Evolutionary conservation across 257 asterid genomes (phyloP).

Genomic region (Solanum etuberosum): DNA sequence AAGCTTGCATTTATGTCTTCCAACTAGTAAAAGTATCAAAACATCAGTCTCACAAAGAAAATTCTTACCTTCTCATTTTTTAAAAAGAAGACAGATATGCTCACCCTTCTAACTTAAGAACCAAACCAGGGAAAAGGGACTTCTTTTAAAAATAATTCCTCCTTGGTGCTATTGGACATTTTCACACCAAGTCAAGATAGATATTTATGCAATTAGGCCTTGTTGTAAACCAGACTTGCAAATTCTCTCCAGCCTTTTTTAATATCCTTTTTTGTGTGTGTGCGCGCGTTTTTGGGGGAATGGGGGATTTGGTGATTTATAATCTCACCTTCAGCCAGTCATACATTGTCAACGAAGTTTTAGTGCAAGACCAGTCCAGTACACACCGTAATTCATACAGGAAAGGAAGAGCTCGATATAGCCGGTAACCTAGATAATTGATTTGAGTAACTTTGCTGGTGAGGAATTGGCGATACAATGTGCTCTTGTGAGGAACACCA

Average conservation of each 20-base stretch:
- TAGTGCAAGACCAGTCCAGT: slow-evolving; percentile 98
- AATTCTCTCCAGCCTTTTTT: not conserved
- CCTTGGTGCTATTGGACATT: not conserved
- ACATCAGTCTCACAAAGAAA: slow-evolving; percentile 8
- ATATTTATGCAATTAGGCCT: not conserved
- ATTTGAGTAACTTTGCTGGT: slow-evolving; percentile 86
- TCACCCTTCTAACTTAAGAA: not conserved
- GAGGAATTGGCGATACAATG: slow-evolving; percentile 91
- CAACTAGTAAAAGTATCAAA: slow-evolving; percentile 43
- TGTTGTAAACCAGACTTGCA: not conserved
- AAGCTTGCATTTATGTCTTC: slow-evolving; percentile 98
- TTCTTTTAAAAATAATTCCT: not conserved
- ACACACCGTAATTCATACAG: slow-evolving; percentile 93
- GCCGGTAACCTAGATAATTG: slow-evolving; percentile 80
- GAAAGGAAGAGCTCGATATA: slow-evolving; percentile 94
- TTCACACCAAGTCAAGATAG: not conserved
- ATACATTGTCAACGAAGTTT: slow-evolving; percentile 90
- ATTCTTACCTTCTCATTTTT: not conserved
- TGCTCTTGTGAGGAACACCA: slow-evolving; percentile 93
- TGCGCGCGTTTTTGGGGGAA: not conserved
- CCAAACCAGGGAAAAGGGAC: not conserved
- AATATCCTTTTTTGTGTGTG: not conserved
- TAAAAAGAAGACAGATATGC: not conserved
- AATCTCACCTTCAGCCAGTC: slow-evolving; percentile 95
- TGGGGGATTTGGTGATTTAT: not conserved